phyloP scores from a whole-genome alignment of 2,329 filamentous ascomycete species.

The Aspergillus eucalypticola region DNA sequence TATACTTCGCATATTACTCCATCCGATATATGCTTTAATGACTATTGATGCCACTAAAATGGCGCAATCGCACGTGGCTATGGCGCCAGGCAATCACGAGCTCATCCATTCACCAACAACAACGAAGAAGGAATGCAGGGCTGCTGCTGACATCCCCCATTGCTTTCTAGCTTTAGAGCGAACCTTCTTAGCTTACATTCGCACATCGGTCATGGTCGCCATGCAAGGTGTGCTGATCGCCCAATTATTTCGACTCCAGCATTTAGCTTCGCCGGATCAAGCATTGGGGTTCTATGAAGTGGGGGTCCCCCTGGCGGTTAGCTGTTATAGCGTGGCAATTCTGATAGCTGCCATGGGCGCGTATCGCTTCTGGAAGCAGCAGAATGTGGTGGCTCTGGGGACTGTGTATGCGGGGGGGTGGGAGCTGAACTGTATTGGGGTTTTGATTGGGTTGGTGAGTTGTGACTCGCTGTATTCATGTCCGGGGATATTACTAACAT shows the following conservation, averaged over 20 bases:
- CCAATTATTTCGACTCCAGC: constrained; percentile 66
- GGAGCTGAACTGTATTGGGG: constrained; percentile 56
- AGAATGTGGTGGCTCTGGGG: constrained; percentile 59
- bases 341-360: constrained; percentile 56
- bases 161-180: constrained; percentile 64
- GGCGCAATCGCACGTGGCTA: constrained; percentile 8
- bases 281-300: constrained; percentile 61
- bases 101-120: neutral
- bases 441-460: constrained; percentile 52
- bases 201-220: constrained; percentile 68
- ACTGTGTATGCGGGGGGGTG: constrained; percentile 61
- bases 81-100: neutral
- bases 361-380: constrained; percentile 62
- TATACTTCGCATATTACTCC: neutral
- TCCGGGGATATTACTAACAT: neutral
- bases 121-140: neutral
- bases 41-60: neutral
- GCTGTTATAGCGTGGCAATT: constrained; percentile 54
- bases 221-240: constrained; percentile 66
- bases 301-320: constrained; percentile 58
- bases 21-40: neutral
- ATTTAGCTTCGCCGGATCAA: constrained; percentile 22
- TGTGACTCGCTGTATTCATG: neutral
- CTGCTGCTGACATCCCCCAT: neutral
- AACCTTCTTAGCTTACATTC: constrained; percentile 72